Evolutionary conservation across 2,329 filamentous ascomycete species (phyloP), one percentile per base, ranked within the genome.

Genomic region (Pseudonectria foliicola): DNA sequence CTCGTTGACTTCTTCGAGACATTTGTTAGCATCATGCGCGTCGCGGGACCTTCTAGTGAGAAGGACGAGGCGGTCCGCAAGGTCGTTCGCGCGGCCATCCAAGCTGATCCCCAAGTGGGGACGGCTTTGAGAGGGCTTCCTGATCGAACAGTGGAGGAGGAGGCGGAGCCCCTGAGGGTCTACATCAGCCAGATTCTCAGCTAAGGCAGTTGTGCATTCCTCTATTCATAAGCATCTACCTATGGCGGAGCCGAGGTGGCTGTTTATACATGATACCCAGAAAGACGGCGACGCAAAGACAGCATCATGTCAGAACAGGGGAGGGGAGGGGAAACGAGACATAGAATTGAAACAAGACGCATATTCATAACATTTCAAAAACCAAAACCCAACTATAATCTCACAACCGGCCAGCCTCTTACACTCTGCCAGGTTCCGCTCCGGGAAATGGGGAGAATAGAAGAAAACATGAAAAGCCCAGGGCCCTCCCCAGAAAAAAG

Each of bases 1-100:
- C 59, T 75, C 13, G 54, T 72, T n/a, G 68, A 74, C 42, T 76
- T 74, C 39, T 71, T 71, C 45, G 68, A 75, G 55, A 56, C 60
- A 7, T 56, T 75, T 13, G 54, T 75, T 18, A 67, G 63, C 32
- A 57, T 71, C 24, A 63, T 73, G 59, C 56, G 68, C 11, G 52
- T 68, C 4, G 58, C 64, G 1, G 57, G 55, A 11, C 60, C 53
- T 32, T 58, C 54, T 1, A 25, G 39, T 1, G 55, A 59, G 33
- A 61, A 61, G 37, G 57, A 67, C 13, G 53, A 50, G 4, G 50
- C 58, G 7, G 52, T 68, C 3, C 53, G 59, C 18, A 53, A 51
- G 7, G 39, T 75, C 4, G 50, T 75, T n/a, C 50, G 48, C 24
- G 55, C 62, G 12, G 71, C 70, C 18, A 53, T 56, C 2, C 48